These are phyloP conservation scores for Trapa incisa DNA, from an alignment of 345 rosid species.

Conservation along the genomic window DNA sequence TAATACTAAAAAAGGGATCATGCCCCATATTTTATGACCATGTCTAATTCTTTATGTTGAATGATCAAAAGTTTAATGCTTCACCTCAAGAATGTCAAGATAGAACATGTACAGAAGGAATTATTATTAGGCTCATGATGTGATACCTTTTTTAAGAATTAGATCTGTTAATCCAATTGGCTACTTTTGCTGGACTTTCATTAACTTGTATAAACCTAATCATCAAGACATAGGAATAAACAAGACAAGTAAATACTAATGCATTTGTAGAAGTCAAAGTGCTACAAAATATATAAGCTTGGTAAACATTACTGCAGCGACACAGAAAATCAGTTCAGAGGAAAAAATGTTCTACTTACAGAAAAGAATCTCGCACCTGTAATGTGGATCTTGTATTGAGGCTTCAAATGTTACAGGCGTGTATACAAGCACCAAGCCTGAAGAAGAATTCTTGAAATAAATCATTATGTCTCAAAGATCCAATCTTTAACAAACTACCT, in stretches of 20 bases:
- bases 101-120: not conserved
- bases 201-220: not conserved
- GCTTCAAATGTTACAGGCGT: not conserved
- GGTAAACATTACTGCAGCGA: not conserved
- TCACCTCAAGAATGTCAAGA: not conserved
- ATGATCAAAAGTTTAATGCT: not conserved
- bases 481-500: not conserved
- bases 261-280: not conserved
- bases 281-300: not conserved
- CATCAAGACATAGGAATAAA: not conserved
- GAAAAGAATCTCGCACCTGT: not conserved
- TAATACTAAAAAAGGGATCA: too few species aligned
- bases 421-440: too few species aligned
- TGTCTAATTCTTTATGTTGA: not conserved
- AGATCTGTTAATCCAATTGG: conserved; percentile 1
- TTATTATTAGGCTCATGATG: not conserved
- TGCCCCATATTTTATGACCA: not conserved
- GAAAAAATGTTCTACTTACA: not conserved
- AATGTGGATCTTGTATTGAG: not conserved
- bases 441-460: not conserved
- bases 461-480: not conserved
- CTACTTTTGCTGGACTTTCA: conserved; percentile 3
- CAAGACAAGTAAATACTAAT: not conserved
- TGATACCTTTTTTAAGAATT: not conserved
- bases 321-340: not conserved